Evolutionary conservation across 2,329 filamentous ascomycete species (phyloP).

Genomic region (Biscogniauxia mediterranea): DNA sequence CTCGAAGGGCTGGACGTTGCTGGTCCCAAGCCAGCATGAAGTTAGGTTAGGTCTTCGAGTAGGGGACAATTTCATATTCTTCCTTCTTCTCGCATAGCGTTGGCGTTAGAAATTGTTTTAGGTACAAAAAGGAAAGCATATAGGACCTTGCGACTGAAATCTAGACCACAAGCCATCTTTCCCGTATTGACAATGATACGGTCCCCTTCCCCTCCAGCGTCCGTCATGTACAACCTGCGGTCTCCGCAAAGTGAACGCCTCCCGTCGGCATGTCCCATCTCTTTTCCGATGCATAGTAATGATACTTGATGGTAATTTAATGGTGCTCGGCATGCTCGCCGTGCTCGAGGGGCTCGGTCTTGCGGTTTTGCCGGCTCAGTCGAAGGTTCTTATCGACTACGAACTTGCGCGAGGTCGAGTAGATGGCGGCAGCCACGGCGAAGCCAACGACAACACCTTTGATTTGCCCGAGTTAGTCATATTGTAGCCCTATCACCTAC

Average conservation of each 20-base stretch:
- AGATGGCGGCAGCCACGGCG: conserved; percentile 75
- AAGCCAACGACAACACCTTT: conserved; percentile 84
- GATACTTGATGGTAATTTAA: conserved; percentile 30
- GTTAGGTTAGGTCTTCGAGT: conserved; percentile 15
- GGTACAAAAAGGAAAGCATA: conserved; percentile 15
- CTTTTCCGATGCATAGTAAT: conserved; percentile 14
- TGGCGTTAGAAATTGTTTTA: conserved; percentile 28
- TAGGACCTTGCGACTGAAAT: conserved; percentile 23
- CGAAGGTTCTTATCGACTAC: conserved; percentile 88
- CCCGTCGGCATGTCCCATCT: conserved; percentile 13
- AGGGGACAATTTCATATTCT: conserved; percentile 20
- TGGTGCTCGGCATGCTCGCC: conserved; percentile 38
- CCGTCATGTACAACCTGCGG: conserved; percentile 30
- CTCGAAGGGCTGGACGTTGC: conserved; percentile 91
- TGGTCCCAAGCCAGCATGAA: conserved; percentile 76
- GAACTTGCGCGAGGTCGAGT: conserved; percentile 82
- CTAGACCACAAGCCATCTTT: conserved; percentile 27
- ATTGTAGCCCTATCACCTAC: conserved; percentile 5
- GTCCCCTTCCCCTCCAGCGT: conserved; percentile 18
- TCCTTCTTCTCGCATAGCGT: conserved; percentile 31
- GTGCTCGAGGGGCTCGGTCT: conserved; percentile 35
- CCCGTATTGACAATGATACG: conserved; percentile 20
- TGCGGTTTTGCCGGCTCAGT: conserved; percentile 68
- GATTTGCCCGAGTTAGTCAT: conserved; percentile 21
- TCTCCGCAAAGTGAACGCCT: conserved; percentile 19